A percentile compares a stretch with the other conserved stretches of the same genome.
phyloP scores from a whole-genome alignment of 352 stramenopile genomes.

The Pythium scleroteichum region DNA sequence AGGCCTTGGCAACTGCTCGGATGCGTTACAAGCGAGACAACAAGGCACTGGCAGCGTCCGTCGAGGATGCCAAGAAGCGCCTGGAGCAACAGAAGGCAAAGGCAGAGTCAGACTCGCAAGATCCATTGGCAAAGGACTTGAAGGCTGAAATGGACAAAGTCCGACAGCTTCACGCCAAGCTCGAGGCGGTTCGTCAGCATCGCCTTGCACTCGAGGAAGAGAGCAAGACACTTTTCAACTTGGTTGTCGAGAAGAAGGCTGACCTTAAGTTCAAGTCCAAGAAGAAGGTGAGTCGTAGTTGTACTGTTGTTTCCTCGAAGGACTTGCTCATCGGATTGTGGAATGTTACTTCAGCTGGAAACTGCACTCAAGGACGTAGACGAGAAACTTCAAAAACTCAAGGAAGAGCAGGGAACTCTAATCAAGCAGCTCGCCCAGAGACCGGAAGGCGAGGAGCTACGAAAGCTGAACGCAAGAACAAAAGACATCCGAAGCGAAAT shows the following conservation, averaged over 20 bases:
- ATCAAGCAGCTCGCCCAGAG: constrained; percentile 76
- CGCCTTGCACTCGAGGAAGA: constrained; percentile 86
- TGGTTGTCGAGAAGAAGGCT: constrained; percentile 89
- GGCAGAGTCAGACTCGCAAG: constrained; percentile 65
- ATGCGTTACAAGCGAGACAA: constrained; percentile 91
- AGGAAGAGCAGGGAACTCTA: constrained; percentile 78
- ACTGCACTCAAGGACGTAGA: constrained; percentile 80
- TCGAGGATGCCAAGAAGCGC: constrained; percentile 83
- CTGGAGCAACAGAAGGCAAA: constrained; percentile 82
- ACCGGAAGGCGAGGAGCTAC: constrained; percentile 74
- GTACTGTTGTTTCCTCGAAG: neutral
- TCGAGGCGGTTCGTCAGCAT: constrained; percentile 84
- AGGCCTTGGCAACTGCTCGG: constrained; percentile 80
- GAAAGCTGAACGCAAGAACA: constrained; percentile 78
- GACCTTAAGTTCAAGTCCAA: constrained; percentile 90
- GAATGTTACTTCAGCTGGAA: constrained; percentile 50
- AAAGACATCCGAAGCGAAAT: constrained; percentile 88
- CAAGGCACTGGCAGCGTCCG: constrained; percentile 65
- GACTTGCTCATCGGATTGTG: neutral
- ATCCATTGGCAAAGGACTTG: constrained; percentile 79
- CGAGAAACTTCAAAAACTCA: constrained; percentile 76
- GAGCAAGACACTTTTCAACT: constrained; percentile 88
- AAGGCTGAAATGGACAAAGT: constrained; percentile 88
- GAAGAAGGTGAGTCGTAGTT: constrained; percentile 56
- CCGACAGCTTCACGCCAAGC: constrained; percentile 77